Evolutionary conservation across 176 grass and related monocot species (phyloP).

Genomic region (Echinochloa phyllopogon): DNA sequence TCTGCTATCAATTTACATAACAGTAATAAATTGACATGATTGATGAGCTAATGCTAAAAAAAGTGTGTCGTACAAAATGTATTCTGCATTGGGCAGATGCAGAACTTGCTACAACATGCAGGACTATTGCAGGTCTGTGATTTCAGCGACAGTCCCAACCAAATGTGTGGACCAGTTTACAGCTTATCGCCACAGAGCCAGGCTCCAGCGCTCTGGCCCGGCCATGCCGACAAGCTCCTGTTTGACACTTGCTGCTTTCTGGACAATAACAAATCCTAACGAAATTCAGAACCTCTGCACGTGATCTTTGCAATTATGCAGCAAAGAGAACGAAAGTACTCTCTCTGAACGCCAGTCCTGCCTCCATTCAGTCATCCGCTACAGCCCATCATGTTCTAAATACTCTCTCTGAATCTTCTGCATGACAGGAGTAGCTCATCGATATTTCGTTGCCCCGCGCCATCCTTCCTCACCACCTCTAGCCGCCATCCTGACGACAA

Average conservation of each 20-base stretch:
- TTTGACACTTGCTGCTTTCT: background rate
- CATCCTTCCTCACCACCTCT: too few relatives aligned
- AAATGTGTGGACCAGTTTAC: background rate
- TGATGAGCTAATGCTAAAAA: background rate
- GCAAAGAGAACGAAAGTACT: background rate
- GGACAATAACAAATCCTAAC: conserved; percentile 3
- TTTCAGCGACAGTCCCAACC: conserved; percentile 30
- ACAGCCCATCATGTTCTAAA: too few relatives aligned
- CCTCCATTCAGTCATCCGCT: background rate
- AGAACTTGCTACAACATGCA: background rate
- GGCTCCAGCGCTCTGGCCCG: conserved; percentile 8
- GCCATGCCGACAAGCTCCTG: background rate
- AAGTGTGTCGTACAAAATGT: background rate
- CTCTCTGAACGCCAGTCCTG: background rate
- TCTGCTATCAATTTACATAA: background rate
- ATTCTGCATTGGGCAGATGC: background rate
- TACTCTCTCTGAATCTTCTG: too few relatives aligned
- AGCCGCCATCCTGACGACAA: too few relatives aligned
- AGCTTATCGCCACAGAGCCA: conserved; percentile 5
- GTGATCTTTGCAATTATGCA: conserved; percentile 13
- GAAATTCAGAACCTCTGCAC: conserved; percentile 29
- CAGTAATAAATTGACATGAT: conserved; percentile 1
- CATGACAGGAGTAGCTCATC: conserved; percentile 20
- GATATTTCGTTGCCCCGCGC: background rate
- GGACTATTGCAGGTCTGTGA: background rate